These are phyloP conservation scores for Micromonas commoda DNA, from an alignment of 139 green algal species.

Conservation along the genomic window DNA sequence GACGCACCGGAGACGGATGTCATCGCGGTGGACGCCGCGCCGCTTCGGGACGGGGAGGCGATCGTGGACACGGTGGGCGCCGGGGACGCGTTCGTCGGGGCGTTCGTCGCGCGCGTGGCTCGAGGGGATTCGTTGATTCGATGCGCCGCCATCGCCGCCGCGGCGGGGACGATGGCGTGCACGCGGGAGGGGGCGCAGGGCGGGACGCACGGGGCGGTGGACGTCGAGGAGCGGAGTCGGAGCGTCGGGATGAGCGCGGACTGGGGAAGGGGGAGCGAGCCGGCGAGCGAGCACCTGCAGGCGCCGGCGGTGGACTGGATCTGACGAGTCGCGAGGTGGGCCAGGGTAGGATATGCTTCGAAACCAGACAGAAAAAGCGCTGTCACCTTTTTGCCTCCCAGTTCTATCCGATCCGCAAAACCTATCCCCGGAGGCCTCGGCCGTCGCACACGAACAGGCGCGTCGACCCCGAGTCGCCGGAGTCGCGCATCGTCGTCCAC, in stretches of 20 bases:
- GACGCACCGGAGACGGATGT: neutral
- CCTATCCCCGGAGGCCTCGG: no score
- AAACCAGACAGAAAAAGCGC: no score
- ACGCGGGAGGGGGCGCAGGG: neutral
- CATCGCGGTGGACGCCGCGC: neutral
- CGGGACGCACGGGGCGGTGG: neutral
- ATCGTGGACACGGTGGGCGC: slow-evolving; percentile 1
- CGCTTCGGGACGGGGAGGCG: neutral
- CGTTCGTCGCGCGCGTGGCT: neutral
- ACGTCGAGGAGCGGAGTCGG: neutral
- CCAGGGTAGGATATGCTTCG: no score
- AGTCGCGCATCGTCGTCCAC: no score
- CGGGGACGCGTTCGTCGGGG: slow-evolving; percentile 17
- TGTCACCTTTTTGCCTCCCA: no score
- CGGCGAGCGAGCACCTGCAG: neutral
- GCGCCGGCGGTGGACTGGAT: no score
- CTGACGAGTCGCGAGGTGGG: no score
- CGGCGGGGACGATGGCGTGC: neutral
- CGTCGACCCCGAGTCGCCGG: no score
- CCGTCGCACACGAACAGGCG: no score
- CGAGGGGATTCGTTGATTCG: neutral
- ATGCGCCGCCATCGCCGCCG: no score
- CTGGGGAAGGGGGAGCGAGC: slow-evolving; percentile 6
- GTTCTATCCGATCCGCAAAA: no score
- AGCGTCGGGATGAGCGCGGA: neutral